Conservation (phyloP, 2,329 filamentous ascomycete species). For the Dendryphion nanum region DNA sequence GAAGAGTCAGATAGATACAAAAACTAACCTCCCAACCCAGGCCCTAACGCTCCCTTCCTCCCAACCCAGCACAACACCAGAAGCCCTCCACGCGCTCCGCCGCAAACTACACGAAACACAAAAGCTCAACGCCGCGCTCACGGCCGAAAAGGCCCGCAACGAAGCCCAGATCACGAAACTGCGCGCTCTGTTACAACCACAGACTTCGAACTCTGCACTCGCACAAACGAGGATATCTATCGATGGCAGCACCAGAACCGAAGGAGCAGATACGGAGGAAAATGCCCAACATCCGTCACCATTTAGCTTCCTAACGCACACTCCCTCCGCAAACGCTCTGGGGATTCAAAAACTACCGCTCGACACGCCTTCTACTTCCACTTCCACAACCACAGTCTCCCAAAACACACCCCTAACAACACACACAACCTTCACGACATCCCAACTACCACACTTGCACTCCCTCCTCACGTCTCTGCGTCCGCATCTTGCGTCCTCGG, state of each 20-base stretch:
- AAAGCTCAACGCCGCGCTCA: slow-evolving; percentile 68
- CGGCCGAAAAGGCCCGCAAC: slow-evolving; percentile 70
- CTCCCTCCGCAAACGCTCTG: slow-evolving; percentile 46
- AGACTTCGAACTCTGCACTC: slow-evolving; percentile 1
- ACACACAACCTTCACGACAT: slow-evolving; percentile 74
- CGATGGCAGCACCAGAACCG: slow-evolving; percentile 14
- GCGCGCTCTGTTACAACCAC: slow-evolving; percentile 50
- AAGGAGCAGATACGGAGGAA: slow-evolving; percentile 1
- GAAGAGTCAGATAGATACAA: no score
- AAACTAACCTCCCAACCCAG: slow-evolving; percentile 10
- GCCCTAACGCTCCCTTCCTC: slow-evolving; percentile 22
- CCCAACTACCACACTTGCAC: slow-evolving; percentile 78
- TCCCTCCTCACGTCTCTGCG: slow-evolving; percentile 66
- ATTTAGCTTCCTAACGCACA: slow-evolving; percentile 58
- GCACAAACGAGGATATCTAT: no score
- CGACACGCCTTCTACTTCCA: slow-evolving; percentile 15
- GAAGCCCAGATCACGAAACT: slow-evolving; percentile 67
- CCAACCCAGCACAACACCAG: slow-evolving; percentile 55
- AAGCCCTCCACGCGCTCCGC: slow-evolving; percentile 69
- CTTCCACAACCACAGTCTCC: not conserved
- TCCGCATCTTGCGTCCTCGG: slow-evolving; percentile 57
- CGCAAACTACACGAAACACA: slow-evolving; percentile 75
- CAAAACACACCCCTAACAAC: slow-evolving; percentile 56
- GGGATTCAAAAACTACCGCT: slow-evolving; percentile 41
- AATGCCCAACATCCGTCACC: no score